These are phyloP conservation scores for Pochonia chlamydosporia DNA, from an alignment of 2,329 filamentous ascomycete species.

Conservation along the genomic window DNA sequence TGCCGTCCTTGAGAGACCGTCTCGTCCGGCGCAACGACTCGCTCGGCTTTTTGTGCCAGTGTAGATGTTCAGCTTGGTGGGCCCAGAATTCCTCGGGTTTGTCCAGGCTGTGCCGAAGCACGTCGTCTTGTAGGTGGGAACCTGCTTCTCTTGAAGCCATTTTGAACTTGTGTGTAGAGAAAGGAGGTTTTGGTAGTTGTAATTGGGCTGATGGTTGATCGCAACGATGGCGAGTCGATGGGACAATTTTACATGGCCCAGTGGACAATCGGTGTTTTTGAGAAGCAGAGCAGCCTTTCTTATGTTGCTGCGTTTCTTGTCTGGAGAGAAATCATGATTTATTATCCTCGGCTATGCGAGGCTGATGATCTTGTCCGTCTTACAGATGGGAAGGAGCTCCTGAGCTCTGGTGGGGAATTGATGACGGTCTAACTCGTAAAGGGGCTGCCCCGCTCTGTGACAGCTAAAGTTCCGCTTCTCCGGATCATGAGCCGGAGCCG, in stretches of 20 bases:
- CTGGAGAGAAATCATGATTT: no score
- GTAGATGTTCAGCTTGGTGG: conserved; percentile 64
- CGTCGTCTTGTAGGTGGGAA: conserved; percentile 40
- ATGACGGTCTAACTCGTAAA: not conserved
- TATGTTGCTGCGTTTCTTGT: no score
- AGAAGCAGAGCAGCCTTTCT: no score
- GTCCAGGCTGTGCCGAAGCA: conserved; percentile 53
- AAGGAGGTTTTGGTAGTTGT: not conserved
- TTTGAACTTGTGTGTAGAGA: not conserved
- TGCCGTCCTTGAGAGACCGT: conserved; percentile 58
- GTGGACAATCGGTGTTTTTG: no score
- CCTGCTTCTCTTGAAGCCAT: conserved; percentile 9
- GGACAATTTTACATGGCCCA: no score
- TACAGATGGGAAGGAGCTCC: not conserved
- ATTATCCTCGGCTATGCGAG: conserved; percentile 2
- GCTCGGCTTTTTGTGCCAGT: conserved; percentile 75
- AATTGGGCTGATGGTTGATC: not conserved
- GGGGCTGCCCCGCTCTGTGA: not conserved
- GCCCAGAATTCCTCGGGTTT: conserved; percentile 71
- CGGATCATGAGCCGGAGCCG: not conserved
- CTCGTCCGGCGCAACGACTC: conserved; percentile 52
- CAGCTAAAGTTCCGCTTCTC: not conserved
- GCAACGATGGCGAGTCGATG: no score
- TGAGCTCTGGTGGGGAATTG: not conserved
- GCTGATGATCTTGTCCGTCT: not conserved